phyloP scores from a whole-genome alignment of 768 basidiomycete genomes.

The Imleria badia region DNA sequence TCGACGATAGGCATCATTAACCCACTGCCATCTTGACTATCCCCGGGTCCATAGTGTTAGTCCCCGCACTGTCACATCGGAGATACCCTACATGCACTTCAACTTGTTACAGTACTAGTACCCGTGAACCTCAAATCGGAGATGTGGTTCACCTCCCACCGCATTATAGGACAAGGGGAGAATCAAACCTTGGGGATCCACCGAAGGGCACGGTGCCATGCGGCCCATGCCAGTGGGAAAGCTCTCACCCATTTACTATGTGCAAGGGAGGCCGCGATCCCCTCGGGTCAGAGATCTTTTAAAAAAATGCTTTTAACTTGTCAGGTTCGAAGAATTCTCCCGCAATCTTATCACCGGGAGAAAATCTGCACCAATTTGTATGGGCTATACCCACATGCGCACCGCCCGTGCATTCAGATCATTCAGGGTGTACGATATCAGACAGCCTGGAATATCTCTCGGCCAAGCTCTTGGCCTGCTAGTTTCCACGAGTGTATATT shows the following conservation, averaged over 20 bases:
- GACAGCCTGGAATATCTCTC: background rate
- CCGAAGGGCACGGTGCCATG: background rate
- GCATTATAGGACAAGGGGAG: too few relatives aligned
- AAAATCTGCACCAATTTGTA: background rate
- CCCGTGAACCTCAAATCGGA: too few relatives aligned
- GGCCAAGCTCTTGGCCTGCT: background rate
- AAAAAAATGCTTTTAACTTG: background rate
- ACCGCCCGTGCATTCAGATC: too few relatives aligned
- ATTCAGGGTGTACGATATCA: background rate
- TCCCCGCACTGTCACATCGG: background rate
- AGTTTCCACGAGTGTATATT: background rate
- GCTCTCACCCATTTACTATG: background rate
- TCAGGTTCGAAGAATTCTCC: background rate
- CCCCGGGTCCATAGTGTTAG: background rate
- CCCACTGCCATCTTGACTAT: background rate
- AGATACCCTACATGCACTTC: too few relatives aligned
- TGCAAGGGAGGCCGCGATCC: background rate
- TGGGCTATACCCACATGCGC: background rate
- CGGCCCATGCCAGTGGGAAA: too few relatives aligned
- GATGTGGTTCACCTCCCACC: too few relatives aligned
- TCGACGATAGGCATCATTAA: background rate
- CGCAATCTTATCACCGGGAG: conserved; percentile 7
- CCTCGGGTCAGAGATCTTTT: background rate
- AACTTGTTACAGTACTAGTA: too few relatives aligned
- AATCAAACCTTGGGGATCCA: too few relatives aligned